Evolutionary conservation across 2,329 filamentous ascomycete species (phyloP).

Genomic region (Fusarium coffeatum): DNA sequence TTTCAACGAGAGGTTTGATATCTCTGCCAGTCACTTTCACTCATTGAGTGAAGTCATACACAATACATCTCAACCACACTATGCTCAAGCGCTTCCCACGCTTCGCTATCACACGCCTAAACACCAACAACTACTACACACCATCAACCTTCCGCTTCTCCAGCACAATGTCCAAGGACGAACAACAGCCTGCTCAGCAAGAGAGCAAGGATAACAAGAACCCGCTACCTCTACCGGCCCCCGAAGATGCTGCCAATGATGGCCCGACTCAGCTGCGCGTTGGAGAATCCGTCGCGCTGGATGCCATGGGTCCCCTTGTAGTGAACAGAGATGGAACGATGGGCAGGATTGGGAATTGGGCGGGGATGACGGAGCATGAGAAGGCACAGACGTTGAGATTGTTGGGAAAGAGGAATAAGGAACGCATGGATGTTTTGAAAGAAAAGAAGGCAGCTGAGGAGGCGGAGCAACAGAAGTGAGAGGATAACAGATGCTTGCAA

Average conservation of each 20-base stretch:
- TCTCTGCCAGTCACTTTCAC: background rate
- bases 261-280: constrained; percentile 43
- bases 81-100: constrained; percentile 35
- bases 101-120: constrained; percentile 16
- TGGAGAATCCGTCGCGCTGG: constrained; percentile 64
- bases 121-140: background rate
- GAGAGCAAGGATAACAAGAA: constrained; percentile 16
- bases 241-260: constrained; percentile 35
- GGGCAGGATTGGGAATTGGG: constrained; percentile 79
- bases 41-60: constrained; percentile 14
- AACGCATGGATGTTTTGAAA: constrained; percentile 66
- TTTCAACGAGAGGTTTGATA: background rate
- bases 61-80: constrained; percentile 1
- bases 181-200: constrained; percentile 9
- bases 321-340: constrained; percentile 79
- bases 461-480: constrained; percentile 24
- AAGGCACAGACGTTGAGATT: constrained; percentile 73
- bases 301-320: constrained; percentile 78
- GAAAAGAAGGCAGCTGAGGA: constrained; percentile 31
- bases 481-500: background rate
- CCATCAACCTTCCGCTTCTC: constrained; percentile 16
- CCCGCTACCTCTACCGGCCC: constrained; percentile 42
- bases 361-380: constrained; percentile 76
- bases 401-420: constrained; percentile 75
- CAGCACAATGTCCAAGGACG: constrained; percentile 13